Percentiles rank a stretch among this genome's conserved stretches.
These are phyloP conservation scores for Zoysia matrella DNA, from an alignment of 202 grass and related monocot genomes.

Conservation along the genomic window DNA sequence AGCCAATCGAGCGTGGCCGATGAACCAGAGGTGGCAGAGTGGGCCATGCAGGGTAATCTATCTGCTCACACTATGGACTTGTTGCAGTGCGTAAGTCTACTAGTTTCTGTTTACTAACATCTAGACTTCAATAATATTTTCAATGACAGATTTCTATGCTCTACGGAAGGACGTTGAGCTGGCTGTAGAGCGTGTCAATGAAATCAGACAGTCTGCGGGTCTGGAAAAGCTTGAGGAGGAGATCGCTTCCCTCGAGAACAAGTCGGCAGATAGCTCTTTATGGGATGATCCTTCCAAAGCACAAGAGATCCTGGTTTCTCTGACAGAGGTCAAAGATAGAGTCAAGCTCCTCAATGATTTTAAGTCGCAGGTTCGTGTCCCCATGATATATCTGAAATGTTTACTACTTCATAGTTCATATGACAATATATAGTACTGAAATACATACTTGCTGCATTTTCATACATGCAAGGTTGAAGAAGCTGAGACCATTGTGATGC, in stretches of 20 bases:
- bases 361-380: slow-evolving; percentile 60
- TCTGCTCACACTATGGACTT: slow-evolving; percentile 8
- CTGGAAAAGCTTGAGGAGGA: slow-evolving; percentile 69
- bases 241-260: slow-evolving; percentile 65
- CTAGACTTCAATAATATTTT: neutral
- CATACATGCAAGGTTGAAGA: slow-evolving; percentile 67
- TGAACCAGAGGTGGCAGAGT: no score
- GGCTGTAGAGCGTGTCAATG: slow-evolving; percentile 56
- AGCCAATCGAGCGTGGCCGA: no score
- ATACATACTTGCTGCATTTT: neutral
- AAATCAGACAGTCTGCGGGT: slow-evolving; percentile 72
- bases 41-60: slow-evolving; percentile 87
- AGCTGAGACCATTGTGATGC: slow-evolving; percentile 85
- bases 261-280: slow-evolving; percentile 72
- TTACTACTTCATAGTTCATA: neutral
- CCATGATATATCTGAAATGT: neutral
- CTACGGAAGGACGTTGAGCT: slow-evolving; percentile 90
- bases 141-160: slow-evolving; percentile 77
- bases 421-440: slow-evolving; percentile 5
- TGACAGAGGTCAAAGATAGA: slow-evolving; percentile 91
- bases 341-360: slow-evolving; percentile 84
- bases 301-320: slow-evolving; percentile 82
- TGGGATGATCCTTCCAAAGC: slow-evolving; percentile 97
- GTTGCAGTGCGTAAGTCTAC: neutral
- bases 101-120: neutral